phyloP scores from a whole-genome alignment of 208 protist genomes.

The Leishmania lainsoni region DNA sequence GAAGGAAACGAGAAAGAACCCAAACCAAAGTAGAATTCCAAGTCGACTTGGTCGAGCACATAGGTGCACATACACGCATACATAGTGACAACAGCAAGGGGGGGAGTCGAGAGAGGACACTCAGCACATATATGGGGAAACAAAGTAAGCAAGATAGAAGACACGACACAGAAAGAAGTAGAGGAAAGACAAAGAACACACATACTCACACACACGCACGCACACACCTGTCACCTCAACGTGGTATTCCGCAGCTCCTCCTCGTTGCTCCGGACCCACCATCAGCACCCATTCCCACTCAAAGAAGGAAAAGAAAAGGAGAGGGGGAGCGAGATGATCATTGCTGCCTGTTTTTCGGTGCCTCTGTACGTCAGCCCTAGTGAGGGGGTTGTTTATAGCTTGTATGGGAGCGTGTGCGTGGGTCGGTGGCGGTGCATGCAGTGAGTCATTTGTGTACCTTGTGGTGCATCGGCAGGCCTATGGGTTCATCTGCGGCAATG shows the following conservation, averaged over 20 bases:
- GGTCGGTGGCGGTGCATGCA: neutral
- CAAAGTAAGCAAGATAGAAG: constrained; percentile 5
- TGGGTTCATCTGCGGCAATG: neutral
- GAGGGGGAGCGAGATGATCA: neutral
- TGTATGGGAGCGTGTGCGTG: neutral
- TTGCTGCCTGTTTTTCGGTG: neutral
- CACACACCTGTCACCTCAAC: neutral
- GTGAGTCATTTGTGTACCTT: neutral
- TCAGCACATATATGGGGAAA: neutral
- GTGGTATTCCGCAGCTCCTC: neutral
- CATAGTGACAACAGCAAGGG: neutral
- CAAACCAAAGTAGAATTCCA: neutral
- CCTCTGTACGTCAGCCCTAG: neutral
- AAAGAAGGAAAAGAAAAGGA: neutral
- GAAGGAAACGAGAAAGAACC: no score
- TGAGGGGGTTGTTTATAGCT: neutral
- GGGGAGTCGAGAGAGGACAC: neutral
- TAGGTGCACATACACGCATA: neutral
- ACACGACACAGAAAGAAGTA: neutral
- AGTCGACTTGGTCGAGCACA: neutral
- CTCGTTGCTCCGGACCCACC: neutral
- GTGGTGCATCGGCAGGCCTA: neutral
- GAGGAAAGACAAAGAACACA: constrained; percentile 9
- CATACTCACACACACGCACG: neutral
- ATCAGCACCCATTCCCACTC: neutral